Evolutionary conservation across 208 protist species (phyloP), one percentile per base, ranked within the genome.

Genomic region (Leishmania turanica): DNA sequence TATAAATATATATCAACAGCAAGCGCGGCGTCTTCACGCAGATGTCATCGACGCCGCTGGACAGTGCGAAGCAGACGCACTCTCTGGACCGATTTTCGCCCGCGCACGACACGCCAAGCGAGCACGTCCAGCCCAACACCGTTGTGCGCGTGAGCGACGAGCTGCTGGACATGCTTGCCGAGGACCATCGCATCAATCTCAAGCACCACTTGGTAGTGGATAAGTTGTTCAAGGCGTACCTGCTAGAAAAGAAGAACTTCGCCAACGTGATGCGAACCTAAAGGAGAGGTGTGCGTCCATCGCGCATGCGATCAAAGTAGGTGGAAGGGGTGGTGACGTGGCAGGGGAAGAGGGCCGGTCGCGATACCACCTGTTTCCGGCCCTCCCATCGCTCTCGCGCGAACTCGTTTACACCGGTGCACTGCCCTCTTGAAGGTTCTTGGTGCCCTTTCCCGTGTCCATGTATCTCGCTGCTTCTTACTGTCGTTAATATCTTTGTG

Each of bases 61-160:
- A 54, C 45, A 34, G 27, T 51, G 88, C 91, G 49, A 37, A 53
- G 37, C 80, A 85, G 64, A 89, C 90, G 7, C 87, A 86, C 51
- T 89, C 95, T 75, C 68, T 90, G 31, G 93, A 92, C 66, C 34
- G 82, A 53, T 96, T 93, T 78, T 84, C 84, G 31, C 90, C 92
- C 0, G 27, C 71, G 24, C 87, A 93, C 79, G 92, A 93, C 70
- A 84, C 60, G 68, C 88, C 89, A 15, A 85, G 62, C 66, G 65
- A 70, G 65, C 85, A 84, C 21, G 47, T 77, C 5, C 70, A 72
- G 40, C 78, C 89, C 60, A 88, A 89, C 80, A 87, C 69, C 24
- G 87, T 58, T 40, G 78, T 69, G 8, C 91, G 92, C 79, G 74
- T 95, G 21, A 80, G 94, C 68, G 77, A 84, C 17, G 80, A 94